Evolutionary conservation across 352 stramenopile species (phyloP).

Genomic region (Phytophthora nicotianae): DNA sequence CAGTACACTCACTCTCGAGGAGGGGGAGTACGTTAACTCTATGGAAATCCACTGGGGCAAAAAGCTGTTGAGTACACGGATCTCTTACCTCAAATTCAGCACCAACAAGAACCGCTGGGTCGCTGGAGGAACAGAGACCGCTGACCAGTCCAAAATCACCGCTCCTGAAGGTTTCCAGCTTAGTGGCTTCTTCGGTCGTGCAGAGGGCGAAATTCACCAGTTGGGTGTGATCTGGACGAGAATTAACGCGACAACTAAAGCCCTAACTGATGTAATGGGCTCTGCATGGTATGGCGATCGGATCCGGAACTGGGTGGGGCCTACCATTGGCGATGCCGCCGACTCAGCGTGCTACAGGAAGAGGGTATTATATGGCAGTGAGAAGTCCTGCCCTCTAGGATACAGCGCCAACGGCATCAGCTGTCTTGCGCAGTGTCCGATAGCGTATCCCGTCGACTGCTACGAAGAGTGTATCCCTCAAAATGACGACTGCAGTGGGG

Average conservation of each 20-base stretch:
- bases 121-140: constrained; percentile 20
- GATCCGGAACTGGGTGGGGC: constrained; percentile 43
- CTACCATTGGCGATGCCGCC: constrained; percentile 22
- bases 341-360: constrained; percentile 43
- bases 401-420: constrained; percentile 26
- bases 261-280: constrained; percentile 31
- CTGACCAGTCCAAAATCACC: constrained; percentile 15
- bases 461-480: constrained; percentile 64
- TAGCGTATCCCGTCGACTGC: constrained; percentile 67
- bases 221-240: constrained; percentile 37
- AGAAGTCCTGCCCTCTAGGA: constrained; percentile 27
- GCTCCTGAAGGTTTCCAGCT: constrained; percentile 37
- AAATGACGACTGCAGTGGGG: constrained; percentile 42
- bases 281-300: constrained; percentile 29
- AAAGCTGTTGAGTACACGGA: constrained; percentile 4
- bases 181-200: constrained; percentile 36
- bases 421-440: constrained; percentile 48
- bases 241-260: constrained; percentile 18
- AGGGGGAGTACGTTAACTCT: constrained; percentile 29
- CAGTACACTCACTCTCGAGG: constrained; percentile 20
- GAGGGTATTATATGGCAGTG: constrained; percentile 15
- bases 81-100: constrained; percentile 36
- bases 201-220: constrained; percentile 25
- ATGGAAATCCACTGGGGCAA: constrained; percentile 39
- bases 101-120: constrained; percentile 28